Conservation (phyloP, 495 filamentous ascomycete species). For the Cercophora samala region DNA sequence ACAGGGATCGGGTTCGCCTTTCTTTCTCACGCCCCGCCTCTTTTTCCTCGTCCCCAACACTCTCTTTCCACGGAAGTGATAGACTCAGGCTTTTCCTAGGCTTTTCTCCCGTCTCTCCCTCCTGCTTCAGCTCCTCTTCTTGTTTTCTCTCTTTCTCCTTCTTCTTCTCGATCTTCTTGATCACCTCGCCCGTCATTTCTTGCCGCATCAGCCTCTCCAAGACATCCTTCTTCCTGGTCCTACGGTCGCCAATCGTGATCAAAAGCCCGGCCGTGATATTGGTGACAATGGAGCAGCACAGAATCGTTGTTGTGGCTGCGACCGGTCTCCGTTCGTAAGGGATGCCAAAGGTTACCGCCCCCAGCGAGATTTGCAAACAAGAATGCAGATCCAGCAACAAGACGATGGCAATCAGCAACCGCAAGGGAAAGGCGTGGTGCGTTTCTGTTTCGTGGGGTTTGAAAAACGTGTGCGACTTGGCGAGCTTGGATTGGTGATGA, state of each 20-base stretch:
- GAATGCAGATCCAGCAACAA: slow-evolving; percentile 73
- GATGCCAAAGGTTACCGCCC: slow-evolving; percentile 70
- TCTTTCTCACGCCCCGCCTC: not conserved
- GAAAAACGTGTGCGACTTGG: slow-evolving; percentile 77
- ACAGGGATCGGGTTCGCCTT: not conserved
- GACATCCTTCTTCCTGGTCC: slow-evolving; percentile 78
- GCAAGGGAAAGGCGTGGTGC: slow-evolving; percentile 72
- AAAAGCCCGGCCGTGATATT: slow-evolving; percentile 69
- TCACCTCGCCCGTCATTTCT: slow-evolving; percentile 67
- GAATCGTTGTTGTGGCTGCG: slow-evolving; percentile 72
- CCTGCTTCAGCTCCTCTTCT: slow-evolving; percentile 11
- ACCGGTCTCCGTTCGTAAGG: slow-evolving; percentile 58
- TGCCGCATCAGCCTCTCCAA: slow-evolving; percentile 69
- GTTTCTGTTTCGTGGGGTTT: slow-evolving; percentile 79
- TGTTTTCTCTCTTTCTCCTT: slow-evolving; percentile 38
- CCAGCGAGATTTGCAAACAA: slow-evolving; percentile 70
- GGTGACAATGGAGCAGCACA: slow-evolving; percentile 68
- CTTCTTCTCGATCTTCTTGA: slow-evolving; percentile 65
- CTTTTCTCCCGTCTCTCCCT: not conserved
- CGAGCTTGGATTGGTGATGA: slow-evolving; percentile 71
- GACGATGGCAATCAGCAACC: slow-evolving; percentile 65
- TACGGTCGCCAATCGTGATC: slow-evolving; percentile 67
- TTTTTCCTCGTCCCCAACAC: not conserved
- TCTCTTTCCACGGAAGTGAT: not conserved
- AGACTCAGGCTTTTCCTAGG: not conserved